A percentile compares a stretch with the other conserved stretches of the same genome.
phyloP scores from a whole-genome alignment of 2,329 filamentous ascomycete genomes.

The Scytalidium sp. region DNA sequence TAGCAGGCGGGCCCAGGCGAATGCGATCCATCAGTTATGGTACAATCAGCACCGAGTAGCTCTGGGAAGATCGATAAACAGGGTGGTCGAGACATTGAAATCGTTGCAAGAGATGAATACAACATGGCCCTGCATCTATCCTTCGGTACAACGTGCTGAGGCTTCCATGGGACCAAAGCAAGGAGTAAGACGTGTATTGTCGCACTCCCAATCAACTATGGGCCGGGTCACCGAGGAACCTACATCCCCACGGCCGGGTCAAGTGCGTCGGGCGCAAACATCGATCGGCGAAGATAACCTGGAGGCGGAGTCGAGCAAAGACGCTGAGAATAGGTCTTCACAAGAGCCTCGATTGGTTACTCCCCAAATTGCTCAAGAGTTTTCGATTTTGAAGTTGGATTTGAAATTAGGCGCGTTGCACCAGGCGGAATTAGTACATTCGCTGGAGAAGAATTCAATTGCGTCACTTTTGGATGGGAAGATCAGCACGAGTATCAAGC shows the following conservation, averaged over 20 bases:
- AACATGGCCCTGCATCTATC: constrained; percentile 93
- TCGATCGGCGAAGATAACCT: constrained; percentile 55
- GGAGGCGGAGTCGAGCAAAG: constrained; percentile 69
- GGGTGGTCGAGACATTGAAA: constrained; percentile 79
- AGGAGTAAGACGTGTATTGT: constrained; percentile 57
- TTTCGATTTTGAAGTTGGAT: constrained; percentile 92
- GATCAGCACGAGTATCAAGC: constrained; percentile 89
- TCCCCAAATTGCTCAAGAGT: constrained; percentile 91
- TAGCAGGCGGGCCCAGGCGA: constrained; percentile 68
- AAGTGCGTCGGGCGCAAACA: constrained; percentile 69
- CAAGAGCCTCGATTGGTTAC: constrained; percentile 82
- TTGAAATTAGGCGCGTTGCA: constrained; percentile 83
- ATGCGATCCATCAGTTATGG: constrained; percentile 87
- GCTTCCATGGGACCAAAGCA: constrained; percentile 39
- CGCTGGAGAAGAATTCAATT: constrained; percentile 86
- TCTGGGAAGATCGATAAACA: constrained; percentile 83
- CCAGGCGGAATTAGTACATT: constrained; percentile 90
- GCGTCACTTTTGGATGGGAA: constrained; percentile 90
- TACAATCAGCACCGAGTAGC: constrained; percentile 90
- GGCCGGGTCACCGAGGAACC: constrained; percentile 25
- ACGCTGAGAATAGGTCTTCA: constrained; percentile 57
- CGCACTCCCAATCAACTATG: constrained; percentile 59
- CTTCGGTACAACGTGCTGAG: constrained; percentile 69
- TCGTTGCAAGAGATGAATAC: constrained; percentile 85
- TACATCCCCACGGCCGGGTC: constrained; percentile 41